These are phyloP conservation scores for Pleurotus citrinopileatus DNA, from an alignment of 768 basidiomycete genomes.

Conservation along the genomic window DNA sequence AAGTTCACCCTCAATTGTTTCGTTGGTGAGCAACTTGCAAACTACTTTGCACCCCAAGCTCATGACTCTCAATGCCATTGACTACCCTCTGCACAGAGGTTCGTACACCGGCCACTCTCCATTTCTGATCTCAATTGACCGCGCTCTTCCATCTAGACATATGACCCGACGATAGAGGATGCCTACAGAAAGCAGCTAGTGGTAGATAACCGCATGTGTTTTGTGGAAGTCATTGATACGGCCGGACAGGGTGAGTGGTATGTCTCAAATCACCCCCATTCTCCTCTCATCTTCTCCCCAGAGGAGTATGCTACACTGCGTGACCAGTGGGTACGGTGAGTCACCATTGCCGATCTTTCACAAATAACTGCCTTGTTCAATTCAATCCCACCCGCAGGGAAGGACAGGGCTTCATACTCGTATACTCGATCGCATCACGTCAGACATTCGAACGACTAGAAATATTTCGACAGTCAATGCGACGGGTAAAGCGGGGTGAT, in stretches of 20 bases:
- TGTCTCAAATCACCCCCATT: not conserved
- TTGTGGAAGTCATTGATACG: slow-evolving; percentile 96
- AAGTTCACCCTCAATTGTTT: slow-evolving; percentile 97
- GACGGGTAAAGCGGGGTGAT: slow-evolving; percentile 81
- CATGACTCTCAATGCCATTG: slow-evolving; percentile 10
- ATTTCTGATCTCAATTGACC: slow-evolving; percentile 15
- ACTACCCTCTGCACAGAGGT: slow-evolving; percentile 46
- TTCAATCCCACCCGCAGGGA: slow-evolving; percentile 50
- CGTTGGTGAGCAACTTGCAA: slow-evolving; percentile 90
- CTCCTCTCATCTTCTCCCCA: slow-evolving; percentile 27
- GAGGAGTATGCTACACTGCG: slow-evolving; percentile 97
- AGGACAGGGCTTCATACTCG: slow-evolving; percentile 96
- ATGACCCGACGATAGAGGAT: slow-evolving; percentile 98
- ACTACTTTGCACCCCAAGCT: slow-evolving; percentile 11
- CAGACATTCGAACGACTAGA: slow-evolving; percentile 89
- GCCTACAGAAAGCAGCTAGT: slow-evolving; percentile 94
- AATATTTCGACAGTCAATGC: slow-evolving; percentile 86
- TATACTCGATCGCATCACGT: slow-evolving; percentile 95
- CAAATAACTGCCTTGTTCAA: slow-evolving; percentile 11
- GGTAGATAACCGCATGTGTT: slow-evolving; percentile 93
- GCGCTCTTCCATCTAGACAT: slow-evolving; percentile 55
- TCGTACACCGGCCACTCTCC: slow-evolving; percentile 19
- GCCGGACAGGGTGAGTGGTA: slow-evolving; percentile 84
- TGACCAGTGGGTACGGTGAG: slow-evolving; percentile 97
- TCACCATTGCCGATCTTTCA: slow-evolving; percentile 18